Percentiles rank a stretch among this genome's conserved stretches.
These are phyloP conservation scores for Penstemon barbatus DNA, from an alignment of 257 asterid species.

Conservation along the genomic window DNA sequence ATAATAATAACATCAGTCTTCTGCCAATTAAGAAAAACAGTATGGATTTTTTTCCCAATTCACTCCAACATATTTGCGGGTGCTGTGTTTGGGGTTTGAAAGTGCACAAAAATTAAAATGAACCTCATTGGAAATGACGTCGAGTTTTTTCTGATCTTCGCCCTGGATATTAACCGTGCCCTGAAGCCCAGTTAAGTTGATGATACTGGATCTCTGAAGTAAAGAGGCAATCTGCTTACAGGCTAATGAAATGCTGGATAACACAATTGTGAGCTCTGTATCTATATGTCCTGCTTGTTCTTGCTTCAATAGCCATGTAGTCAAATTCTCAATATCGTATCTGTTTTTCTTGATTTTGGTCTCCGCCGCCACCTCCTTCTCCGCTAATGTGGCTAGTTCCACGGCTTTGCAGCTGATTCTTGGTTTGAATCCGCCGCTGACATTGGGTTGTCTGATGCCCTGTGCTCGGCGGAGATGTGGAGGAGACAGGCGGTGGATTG, in stretches of 20 bases:
- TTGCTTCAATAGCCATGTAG: conserved; percentile 74
- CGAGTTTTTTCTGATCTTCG: conserved; percentile 90
- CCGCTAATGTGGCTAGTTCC: conserved; percentile 27
- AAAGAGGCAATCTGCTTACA: conserved; percentile 80
- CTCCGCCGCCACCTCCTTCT: conserved; percentile 22
- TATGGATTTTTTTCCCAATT: too few species aligned
- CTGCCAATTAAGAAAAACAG: too few species aligned
- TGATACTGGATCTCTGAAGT: conserved; percentile 70
- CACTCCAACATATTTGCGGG: too few species aligned
- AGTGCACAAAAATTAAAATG: neutral
- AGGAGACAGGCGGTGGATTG: conserved; percentile 40
- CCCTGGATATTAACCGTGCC: conserved; percentile 82
- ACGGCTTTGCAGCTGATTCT: conserved; percentile 50
- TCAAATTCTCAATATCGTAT: conserved; percentile 61
- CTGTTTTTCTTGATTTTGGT: conserved; percentile 37
- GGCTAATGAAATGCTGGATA: conserved; percentile 82
- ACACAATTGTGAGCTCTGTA: conserved; percentile 70
- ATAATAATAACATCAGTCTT: too few species aligned
- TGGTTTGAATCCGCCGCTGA: conserved; percentile 19
- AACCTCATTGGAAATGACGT: conserved; percentile 82
- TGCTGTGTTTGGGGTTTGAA: neutral
- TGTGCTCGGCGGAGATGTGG: conserved; percentile 30
- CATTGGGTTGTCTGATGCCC: conserved; percentile 19
- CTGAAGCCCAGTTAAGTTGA: conserved; percentile 77
- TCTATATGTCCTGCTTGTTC: conserved; percentile 70